Evolutionary conservation across 2,329 filamentous ascomycete species (phyloP), one percentile per base, ranked within the genome.

Genomic region (Nothophaeocryptopus gaeumannii): DNA sequence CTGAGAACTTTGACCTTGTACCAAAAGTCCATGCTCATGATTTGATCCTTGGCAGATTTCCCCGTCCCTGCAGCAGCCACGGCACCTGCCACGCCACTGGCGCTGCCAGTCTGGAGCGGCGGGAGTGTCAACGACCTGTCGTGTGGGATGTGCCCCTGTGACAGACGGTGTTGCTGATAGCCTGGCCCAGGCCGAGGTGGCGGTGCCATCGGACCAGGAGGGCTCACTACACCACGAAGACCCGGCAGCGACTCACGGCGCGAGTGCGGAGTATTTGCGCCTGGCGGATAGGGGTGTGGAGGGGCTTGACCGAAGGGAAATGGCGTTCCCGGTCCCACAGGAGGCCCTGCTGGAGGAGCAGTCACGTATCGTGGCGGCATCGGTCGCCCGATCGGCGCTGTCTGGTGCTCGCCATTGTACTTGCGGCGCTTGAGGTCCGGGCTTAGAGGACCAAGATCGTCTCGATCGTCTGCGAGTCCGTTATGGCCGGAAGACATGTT

Each of bases 1-100:
- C 82, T 78, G 31, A 97, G 75, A 2, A 92, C 78, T 41, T 83
- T 82, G 60, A 96, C 81, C 69, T 95, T 96, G 58, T 83, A 83
- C 38, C 83, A 70, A 61, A 87, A 86, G 0, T 85, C 80, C 44
- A 93, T 86, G 20, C 78, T 82, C 83, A 88, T 88, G 52, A 91
- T 82, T 72, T 86, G 84, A 7, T 84, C 81, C 20, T 64, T 62
- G 11, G 55, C 59, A 14, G 57, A 54, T 44, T 58, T 64, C 5
- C 50, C 50, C 8, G 46, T 14, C 5, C 50, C 50, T 15, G 47
- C 51, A 20, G 54, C 53, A 7, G 60, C 54, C 14, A 53, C 34
- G 8, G 51, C 47, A 29, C 48, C 56, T 41, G 44, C 44, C 5
- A 53, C 45, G 20, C 51, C 54, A 12, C 62, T 62, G 20, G 49